Evolutionary conservation across 805 yeast genomes (phyloP), one percentile per base, ranked within the genome.

Genomic region (Candida multigemmis): DNA sequence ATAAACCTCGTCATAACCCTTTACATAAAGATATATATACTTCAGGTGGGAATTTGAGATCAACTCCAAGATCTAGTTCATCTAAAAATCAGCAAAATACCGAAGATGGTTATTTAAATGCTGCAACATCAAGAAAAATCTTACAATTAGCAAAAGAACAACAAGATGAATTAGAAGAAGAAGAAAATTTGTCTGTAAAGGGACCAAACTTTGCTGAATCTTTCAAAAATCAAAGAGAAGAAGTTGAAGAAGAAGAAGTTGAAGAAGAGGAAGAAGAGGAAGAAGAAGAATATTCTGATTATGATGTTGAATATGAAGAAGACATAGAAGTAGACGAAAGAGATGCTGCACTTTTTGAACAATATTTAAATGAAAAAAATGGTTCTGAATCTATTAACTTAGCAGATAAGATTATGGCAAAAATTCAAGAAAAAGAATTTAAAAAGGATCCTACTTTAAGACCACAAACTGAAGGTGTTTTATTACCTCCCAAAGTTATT

Each of bases 401-500:
- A 42, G 96, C 96, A 14, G 98, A 91, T 53, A 85, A 86, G 46
- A 86, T 91, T 41, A 70, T 89, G 81, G 95, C 86, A 17, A 81
- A 86, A 36, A 74, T 89, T 30, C 75, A 77, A 41, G 91, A 82
- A 52, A 77, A 80, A 39, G 85, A 80, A 45, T 35, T 38, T 21
- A 31, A 44, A 31, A 55, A 50, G 26, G 41, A 41, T 26, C 35
- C 42, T 45, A 23, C 27, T 32, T 53, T 50, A 40, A 65, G 60
- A 51, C 37, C 37, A 19, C 73, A 67, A 10, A 59, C 50, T 12
- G 89, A 84, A 41, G 84, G 78, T 27, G 96, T 89, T 4, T 67
- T 81, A 41, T 66, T 91, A 33, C 98, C 99, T 5, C 96, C 96
- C 32, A 87, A 91, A 51, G 97, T 91, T 30, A 86, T 91, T 44